phyloP scores from a whole-genome alignment of 768 basidiomycete genomes.

The Leccinum arenicola region DNA sequence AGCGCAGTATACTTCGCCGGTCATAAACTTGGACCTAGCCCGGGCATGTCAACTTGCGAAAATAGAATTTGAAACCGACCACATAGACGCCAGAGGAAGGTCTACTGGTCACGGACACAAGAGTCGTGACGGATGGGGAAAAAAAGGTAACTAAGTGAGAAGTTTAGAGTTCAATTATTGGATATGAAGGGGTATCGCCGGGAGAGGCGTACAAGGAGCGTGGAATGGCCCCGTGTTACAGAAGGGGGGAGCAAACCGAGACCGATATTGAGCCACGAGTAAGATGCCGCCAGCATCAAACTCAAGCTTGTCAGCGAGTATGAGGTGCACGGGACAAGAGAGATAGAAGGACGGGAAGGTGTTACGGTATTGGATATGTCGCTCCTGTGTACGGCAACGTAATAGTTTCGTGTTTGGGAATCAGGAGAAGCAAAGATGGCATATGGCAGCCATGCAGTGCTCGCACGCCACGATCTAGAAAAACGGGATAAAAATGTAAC shows the following conservation, averaged over 20 bases:
- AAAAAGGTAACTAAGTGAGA: not conserved
- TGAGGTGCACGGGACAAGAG: conserved; percentile 1
- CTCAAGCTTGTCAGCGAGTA: conserved; percentile 16
- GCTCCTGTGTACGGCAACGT: conserved; percentile 23
- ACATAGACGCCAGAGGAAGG: not conserved
- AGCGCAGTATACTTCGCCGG: not conserved
- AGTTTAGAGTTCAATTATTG: conserved; percentile 26
- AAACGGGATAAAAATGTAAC: conserved; percentile 13
- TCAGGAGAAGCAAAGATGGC: conserved; percentile 24
- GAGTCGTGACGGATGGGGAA: conserved; percentile 9
- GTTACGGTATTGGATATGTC: not conserved
- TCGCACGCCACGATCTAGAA: conserved; percentile 8
- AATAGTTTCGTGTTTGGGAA: conserved; percentile 21
- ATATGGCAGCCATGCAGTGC: conserved; percentile 17
- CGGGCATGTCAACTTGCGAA: not conserved
- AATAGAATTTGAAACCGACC: conserved; percentile 10
- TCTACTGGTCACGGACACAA: not conserved
- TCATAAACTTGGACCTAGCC: not conserved
- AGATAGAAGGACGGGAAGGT: conserved; percentile 11
- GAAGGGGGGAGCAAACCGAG: conserved; percentile 2
- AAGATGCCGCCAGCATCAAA: conserved; percentile 12
- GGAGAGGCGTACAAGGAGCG: conserved; percentile 9
- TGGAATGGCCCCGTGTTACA: conserved; percentile 6
- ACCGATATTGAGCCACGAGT: not conserved
- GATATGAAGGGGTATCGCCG: conserved; percentile 22